A percentile compares a stretch with the other conserved stretches of the same genome.
Evolutionary conservation across 257 asterid genomes (phyloP).

Genomic region (Haberlea rhodopensis): DNA sequence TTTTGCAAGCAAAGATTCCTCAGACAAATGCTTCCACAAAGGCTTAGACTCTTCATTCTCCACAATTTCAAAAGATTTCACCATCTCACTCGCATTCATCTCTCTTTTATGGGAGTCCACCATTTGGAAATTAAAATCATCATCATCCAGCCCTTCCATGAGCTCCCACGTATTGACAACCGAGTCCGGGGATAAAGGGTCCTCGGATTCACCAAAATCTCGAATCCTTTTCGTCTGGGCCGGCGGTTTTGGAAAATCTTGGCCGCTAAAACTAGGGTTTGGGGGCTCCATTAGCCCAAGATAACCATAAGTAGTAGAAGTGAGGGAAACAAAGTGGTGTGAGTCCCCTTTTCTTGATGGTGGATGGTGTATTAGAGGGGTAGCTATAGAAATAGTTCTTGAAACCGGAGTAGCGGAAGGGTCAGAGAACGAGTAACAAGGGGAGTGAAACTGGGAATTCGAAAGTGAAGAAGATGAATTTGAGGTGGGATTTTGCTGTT

Average conservation of each 20-base stretch:
- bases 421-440: constrained; percentile 47
- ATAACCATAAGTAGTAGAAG: constrained; percentile 82
- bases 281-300: constrained; percentile 49
- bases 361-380: constrained; percentile 60
- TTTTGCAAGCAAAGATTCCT: constrained; percentile 48
- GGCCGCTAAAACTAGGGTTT: constrained; percentile 32
- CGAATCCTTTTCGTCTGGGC: constrained; percentile 35
- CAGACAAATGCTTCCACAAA: constrained; percentile 54
- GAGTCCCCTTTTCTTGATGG: constrained; percentile 52
- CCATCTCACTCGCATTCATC: constrained; percentile 29
- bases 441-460: constrained; percentile 42
- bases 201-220: constrained; percentile 34
- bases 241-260: constrained; percentile 25
- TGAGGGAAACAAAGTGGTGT: constrained; percentile 74
- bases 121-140: constrained; percentile 41
- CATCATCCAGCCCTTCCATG: constrained; percentile 60
- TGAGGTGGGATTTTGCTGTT: constrained; percentile 46
- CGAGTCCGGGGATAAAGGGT: constrained; percentile 72
- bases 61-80: constrained; percentile 37
- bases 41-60: constrained; percentile 50
- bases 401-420: constrained; percentile 57
- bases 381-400: constrained; percentile 49
- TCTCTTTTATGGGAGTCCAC: constrained; percentile 30
- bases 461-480: constrained; percentile 44
- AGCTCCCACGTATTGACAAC: constrained; percentile 54